Percentiles rank a stretch among this genome's conserved stretches.
Conservation (phyloP, 441 rosid genomes). For the Syzygium syzygioides region DNA sequence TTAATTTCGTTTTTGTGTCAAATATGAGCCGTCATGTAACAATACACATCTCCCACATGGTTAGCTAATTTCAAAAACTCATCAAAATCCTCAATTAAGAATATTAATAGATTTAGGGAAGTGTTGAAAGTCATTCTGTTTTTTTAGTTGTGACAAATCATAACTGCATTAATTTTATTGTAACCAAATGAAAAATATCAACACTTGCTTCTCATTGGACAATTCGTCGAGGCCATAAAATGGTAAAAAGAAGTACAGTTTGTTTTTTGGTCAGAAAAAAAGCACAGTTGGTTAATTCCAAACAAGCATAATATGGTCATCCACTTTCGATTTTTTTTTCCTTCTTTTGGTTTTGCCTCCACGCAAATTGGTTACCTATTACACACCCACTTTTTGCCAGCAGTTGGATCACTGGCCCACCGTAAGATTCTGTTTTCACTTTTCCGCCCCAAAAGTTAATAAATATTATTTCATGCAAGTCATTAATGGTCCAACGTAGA, state of each 20-base stretch:
- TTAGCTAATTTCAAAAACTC: neutral
- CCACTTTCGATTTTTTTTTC: too few species aligned
- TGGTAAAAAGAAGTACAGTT: neutral
- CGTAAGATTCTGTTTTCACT: too few species aligned
- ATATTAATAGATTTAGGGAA: neutral
- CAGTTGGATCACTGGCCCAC: neutral
- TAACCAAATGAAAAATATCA: neutral
- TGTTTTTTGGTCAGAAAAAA: too few species aligned
- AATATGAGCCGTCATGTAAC: neutral
- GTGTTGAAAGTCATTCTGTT: neutral
- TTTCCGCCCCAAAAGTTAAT: neutral
- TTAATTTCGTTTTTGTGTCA: neutral
- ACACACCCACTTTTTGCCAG: neutral
- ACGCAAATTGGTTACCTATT: fast-evolving
- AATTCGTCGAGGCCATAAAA: fast-evolving
- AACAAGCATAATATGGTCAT: neutral
- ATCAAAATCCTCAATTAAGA: neutral
- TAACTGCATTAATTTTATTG: neutral
- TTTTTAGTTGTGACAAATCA: neutral
- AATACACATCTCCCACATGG: neutral
- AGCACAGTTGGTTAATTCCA: neutral
- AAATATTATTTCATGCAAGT: neutral
- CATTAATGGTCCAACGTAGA: neutral
- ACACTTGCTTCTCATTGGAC: neutral
- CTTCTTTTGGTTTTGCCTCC: too few species aligned